Evolutionary conservation across 2,329 filamentous ascomycete genomes (phyloP).

Genomic region (Colletotrichum trifolii): DNA sequence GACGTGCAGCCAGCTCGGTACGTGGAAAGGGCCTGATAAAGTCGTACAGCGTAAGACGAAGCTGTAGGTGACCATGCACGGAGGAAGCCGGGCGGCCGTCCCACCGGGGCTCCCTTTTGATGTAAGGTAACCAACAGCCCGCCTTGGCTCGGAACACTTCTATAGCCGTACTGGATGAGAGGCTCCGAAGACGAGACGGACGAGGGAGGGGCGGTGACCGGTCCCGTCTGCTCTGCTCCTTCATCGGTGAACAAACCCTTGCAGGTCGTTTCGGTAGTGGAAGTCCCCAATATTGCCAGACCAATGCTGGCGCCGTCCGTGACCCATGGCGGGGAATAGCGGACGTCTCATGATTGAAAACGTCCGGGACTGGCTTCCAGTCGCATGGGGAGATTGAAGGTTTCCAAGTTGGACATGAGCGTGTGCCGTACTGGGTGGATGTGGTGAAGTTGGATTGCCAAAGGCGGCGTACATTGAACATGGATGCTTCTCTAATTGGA

Average conservation of each 20-base stretch:
- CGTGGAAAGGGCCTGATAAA: conserved; percentile 5
- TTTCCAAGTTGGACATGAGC: conserved; percentile 19
- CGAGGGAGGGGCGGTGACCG: conserved; percentile 6
- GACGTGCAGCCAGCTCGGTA: conserved; percentile 5
- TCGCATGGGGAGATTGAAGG: conserved; percentile 1
- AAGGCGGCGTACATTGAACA: conserved; percentile 23
- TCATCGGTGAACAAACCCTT: conserved; percentile 5
- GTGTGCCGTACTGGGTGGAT: conserved; percentile 23
- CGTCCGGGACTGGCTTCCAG: conserved; percentile 21
- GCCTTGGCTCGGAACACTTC: conserved; percentile 24
- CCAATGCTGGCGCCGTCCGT: conserved; percentile 5
- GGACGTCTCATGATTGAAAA: conserved; percentile 4
- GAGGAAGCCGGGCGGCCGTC: conserved; percentile 16
- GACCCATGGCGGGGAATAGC: conserved; percentile 26
- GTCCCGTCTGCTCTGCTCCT: background rate
- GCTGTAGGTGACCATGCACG: conserved; percentile 33
- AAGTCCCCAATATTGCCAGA: conserved; percentile 18
- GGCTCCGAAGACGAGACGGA: background rate
- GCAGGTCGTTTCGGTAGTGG: conserved; percentile 25
- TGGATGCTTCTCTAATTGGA: conserved; percentile 14
- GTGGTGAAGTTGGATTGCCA: conserved; percentile 22
- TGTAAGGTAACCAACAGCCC: conserved; percentile 7
- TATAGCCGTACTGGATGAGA: conserved; percentile 16
- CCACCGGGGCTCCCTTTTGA: conserved; percentile 12
- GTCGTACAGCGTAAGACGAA: conserved; percentile 23